A percentile compares a stretch with the other conserved stretches of the same genome.
Conservation (phyloP, 352 stramenopile species). For the Elongisporangium undulatum region DNA sequence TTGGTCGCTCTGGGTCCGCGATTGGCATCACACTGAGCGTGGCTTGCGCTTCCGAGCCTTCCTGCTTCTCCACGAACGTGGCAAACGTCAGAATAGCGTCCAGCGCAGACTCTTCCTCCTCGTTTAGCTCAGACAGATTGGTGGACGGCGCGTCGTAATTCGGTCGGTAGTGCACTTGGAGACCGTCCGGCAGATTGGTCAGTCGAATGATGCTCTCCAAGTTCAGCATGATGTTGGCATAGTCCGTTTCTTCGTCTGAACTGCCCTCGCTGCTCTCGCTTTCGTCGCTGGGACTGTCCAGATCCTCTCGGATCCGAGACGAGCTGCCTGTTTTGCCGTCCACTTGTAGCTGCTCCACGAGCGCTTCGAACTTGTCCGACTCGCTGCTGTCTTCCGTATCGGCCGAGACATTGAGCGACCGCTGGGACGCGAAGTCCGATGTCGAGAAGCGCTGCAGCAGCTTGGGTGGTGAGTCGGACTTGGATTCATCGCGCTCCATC, state of each 20-base stretch:
- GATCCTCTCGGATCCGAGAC: constrained; percentile 7
- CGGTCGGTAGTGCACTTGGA: constrained; percentile 80
- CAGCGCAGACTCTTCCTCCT: constrained; percentile 28
- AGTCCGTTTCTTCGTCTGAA: constrained; percentile 41
- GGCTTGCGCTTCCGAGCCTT: constrained; percentile 23
- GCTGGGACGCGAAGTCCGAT: constrained; percentile 16
- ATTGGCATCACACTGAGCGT: constrained; percentile 60
- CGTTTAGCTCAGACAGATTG: constrained; percentile 15
- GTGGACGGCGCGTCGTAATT: constrained; percentile 52
- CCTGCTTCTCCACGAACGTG: constrained; percentile 55
- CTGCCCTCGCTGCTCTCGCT: constrained; percentile 25
- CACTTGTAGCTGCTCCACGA: constrained; percentile 2
- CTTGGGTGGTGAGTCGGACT: constrained; percentile 65
- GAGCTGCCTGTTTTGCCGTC: neutral
- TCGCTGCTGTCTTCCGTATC: constrained; percentile 18
- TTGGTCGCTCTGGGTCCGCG: constrained; percentile 16
- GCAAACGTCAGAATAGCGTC: constrained; percentile 68
- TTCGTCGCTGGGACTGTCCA: constrained; percentile 39
- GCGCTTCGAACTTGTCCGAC: constrained; percentile 4
- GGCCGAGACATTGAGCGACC: constrained; percentile 7
- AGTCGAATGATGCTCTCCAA: constrained; percentile 83
- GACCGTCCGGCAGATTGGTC: constrained; percentile 68
- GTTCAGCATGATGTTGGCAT: constrained; percentile 63
- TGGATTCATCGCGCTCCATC: constrained; percentile 49
- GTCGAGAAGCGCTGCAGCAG: constrained; percentile 57